Evolutionary conservation across 2,329 filamentous ascomycete genomes (phyloP), one percentile per base, ranked within the genome.

Genomic region (Byssochlamys sp.): DNA sequence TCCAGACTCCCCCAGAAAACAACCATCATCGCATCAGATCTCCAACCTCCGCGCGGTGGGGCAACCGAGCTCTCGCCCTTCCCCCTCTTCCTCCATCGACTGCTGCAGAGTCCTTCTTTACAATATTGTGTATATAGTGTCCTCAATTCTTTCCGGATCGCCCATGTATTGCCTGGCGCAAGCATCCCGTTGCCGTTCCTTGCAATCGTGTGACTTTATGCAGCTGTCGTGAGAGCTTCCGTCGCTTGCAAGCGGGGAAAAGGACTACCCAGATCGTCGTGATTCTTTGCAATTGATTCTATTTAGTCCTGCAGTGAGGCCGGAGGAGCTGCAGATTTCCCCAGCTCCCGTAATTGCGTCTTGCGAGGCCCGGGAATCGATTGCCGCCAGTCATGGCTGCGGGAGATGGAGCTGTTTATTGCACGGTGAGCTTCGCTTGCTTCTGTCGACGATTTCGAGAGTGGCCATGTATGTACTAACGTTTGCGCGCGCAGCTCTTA

Each of bases 401-500:
- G 57, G 61, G 62, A 55, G 71, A 73, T 60, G 81, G 82, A 70
- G 82, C 84, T 73, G 84, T 84, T 57, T 87, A 87, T 71, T 85
- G 82, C 75, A 87, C 84, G 67, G 84, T 85, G 71, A 64, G 79
- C 71, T 48, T 27, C 33, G 33, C 28, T 55, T 57, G 56, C 62
- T 53, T 45, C 14, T 7, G 14, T 24, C 50, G 53, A 54, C 25
- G 35, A 10, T 10, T 33, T 19, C 28, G 49, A 28, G 48, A 51
- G 19, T 50, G 59, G 62, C 56, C 53, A 54, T 61, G 65, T 59
- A 57, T 65, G 67, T 60, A 65, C 66, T 56, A 29, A 52, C 49
- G 45, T 51, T 52, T 39, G n/a, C 39, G 35, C 33, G 54, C 51
- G 35, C 75, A 96, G 92, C 88, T 99, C 73, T 84, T 97, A 57